A percentile compares a stretch with the other conserved stretches of the same genome.
These are phyloP conservation scores for Salvia hispanica DNA, from an alignment of 257 asterid genomes.

Conservation along the genomic window DNA sequence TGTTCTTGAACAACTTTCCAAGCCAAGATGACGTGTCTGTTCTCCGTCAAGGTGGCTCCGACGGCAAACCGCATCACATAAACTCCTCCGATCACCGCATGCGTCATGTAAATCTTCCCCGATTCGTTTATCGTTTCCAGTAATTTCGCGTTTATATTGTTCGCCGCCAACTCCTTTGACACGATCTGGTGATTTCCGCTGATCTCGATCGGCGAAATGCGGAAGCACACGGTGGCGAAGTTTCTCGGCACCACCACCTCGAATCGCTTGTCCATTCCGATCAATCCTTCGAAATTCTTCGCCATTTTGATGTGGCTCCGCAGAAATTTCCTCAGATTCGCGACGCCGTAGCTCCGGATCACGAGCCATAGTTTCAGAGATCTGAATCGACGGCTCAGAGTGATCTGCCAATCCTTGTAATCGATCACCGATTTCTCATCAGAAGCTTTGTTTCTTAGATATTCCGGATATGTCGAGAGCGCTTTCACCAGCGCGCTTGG, in stretches of 20 bases:
- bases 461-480: conserved; percentile 65
- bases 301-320: conserved; percentile 70
- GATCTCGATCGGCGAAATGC: conserved; percentile 49
- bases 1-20: conserved; percentile 72
- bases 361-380: conserved; percentile 76
- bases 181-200: conserved; percentile 27
- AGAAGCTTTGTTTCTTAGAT: conserved; percentile 62
- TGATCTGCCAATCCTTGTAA: conserved; percentile 81
- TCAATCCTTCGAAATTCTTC: conserved; percentile 60
- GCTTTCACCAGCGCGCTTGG: conserved; percentile 60
- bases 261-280: conserved; percentile 68
- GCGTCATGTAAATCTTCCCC: conserved; percentile 67
- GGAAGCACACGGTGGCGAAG: conserved; percentile 71
- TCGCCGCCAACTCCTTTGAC: conserved; percentile 43
- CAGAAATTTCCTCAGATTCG: conserved; percentile 56
- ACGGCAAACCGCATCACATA: conserved; percentile 62
- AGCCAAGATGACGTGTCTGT: conserved; percentile 60
- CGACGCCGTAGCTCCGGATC: conserved; percentile 67
- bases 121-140: conserved; percentile 61
- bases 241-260: conserved; percentile 74
- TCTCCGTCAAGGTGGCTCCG: conserved; percentile 66
- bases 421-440: conserved; percentile 68
- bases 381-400: conserved; percentile 73
- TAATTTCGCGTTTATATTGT: conserved; percentile 51
- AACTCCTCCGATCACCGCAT: conserved; percentile 67